Percentiles rank a stretch among this genome's conserved stretches.
Evolutionary conservation across 768 basidiomycete species (phyloP).

Genomic region (Termitomyces sp.): DNA sequence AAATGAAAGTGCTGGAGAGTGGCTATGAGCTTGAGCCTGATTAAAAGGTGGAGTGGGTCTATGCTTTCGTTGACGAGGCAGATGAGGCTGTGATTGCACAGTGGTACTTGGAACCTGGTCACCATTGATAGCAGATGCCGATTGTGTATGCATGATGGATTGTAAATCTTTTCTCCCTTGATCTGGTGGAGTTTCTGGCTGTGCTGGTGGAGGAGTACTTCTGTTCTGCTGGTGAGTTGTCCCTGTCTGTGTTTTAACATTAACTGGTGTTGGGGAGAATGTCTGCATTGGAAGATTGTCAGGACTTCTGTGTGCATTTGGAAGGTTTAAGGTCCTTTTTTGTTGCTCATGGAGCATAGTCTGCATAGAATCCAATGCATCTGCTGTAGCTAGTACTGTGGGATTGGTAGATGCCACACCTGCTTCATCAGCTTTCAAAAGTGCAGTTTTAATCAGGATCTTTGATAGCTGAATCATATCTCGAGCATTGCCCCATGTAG

Average conservation of each 20-base stretch:
- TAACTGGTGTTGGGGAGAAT: not conserved
- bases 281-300: not conserved
- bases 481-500: constrained; percentile 1
- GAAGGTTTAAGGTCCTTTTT: not conserved
- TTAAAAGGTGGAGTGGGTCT: not conserved
- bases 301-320: not conserved
- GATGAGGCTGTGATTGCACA: not conserved
- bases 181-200: not conserved
- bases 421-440: constrained; percentile 19
- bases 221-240: not conserved
- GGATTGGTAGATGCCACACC: constrained; percentile 2
- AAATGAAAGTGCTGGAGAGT: not conserved
- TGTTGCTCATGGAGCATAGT: not conserved
- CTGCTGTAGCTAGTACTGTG: not conserved
- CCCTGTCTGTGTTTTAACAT: not conserved
- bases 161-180: not conserved
- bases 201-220: not conserved
- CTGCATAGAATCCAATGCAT: not conserved
- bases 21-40: not conserved
- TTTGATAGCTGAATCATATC: constrained; percentile 1
- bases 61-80: not conserved
- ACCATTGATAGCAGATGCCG: not conserved
- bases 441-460: constrained; percentile 23
- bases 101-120: not conserved
- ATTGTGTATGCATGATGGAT: not conserved